Evolutionary conservation across 2,329 filamentous ascomycete genomes (phyloP).

Genomic region (Penicillium sp.): DNA sequence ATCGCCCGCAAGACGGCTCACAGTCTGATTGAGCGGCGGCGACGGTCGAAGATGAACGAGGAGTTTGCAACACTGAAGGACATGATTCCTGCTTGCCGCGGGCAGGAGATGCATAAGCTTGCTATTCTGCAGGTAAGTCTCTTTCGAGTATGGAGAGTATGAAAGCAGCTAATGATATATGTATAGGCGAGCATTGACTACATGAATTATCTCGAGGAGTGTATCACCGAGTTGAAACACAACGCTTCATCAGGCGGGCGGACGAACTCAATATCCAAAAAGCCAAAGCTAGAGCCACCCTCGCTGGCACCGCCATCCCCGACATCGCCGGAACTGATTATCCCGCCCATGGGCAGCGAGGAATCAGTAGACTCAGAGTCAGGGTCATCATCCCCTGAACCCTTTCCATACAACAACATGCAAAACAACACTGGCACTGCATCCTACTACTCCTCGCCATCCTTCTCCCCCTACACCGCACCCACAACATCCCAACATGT

Average conservation of each 20-base stretch:
- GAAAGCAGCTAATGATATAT: slow-evolving; percentile 5
- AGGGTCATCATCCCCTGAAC: slow-evolving; percentile 34
- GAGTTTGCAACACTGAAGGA: slow-evolving; percentile 90
- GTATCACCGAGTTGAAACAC: slow-evolving; percentile 73
- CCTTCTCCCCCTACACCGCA: slow-evolving; percentile 28
- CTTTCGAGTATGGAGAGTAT: background rate
- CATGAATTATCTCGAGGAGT: slow-evolving; percentile 87
- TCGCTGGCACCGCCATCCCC: slow-evolving; percentile 29
- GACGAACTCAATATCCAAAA: slow-evolving; percentile 18
- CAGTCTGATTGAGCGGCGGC: slow-evolving; percentile 83
- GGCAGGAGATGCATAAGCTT: slow-evolving; percentile 94
- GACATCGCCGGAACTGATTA: slow-evolving; percentile 31
- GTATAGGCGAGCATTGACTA: slow-evolving; percentile 90
- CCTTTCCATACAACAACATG: slow-evolving; percentile 18
- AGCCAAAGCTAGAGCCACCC: background rate
- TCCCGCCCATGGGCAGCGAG: slow-evolving; percentile 19
- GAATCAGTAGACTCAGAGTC: slow-evolving; percentile 24
- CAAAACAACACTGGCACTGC: slow-evolving; percentile 12
- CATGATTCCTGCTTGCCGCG: slow-evolving; percentile 93
- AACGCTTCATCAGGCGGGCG: slow-evolving; percentile 23
- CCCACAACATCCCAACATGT: slow-evolving; percentile 1
- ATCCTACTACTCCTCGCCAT: slow-evolving; percentile 26
- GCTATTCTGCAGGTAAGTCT: slow-evolving; percentile 79
- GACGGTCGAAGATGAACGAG: slow-evolving; percentile 97
- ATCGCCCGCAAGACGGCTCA: slow-evolving; percentile 95